These are phyloP conservation scores for Psilocybe tampanensis DNA, from an alignment of 768 basidiomycete genomes.

Conservation along the genomic window DNA sequence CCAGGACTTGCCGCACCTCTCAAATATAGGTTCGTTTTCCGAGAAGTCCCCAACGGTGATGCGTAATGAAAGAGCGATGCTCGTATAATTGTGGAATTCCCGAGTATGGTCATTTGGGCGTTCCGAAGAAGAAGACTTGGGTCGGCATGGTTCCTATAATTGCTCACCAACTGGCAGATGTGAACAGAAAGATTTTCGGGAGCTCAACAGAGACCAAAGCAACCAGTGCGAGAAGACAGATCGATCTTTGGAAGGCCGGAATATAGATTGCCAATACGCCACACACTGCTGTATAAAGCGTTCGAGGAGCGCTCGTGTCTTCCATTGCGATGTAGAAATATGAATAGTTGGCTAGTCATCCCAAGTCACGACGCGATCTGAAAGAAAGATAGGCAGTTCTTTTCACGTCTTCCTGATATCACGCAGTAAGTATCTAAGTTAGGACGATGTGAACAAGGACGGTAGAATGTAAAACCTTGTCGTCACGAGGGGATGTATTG, in stretches of 20 bases:
- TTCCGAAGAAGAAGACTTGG: no score
- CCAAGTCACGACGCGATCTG: conserved; percentile 9
- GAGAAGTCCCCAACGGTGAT: conserved; percentile 52
- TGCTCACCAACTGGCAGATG: conserved; percentile 48
- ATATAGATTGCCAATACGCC: conserved; percentile 46
- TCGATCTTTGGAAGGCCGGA: conserved; percentile 45
- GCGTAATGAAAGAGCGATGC: conserved; percentile 57
- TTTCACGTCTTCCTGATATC: conserved; percentile 53
- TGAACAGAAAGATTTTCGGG: conserved; percentile 53
- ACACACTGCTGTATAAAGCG: conserved; percentile 38
- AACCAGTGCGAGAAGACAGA: conserved; percentile 54
- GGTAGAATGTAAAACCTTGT: conserved; percentile 57
- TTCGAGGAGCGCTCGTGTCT: conserved; percentile 39
- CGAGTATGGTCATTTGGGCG: no score
- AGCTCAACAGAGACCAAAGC: conserved; percentile 58
- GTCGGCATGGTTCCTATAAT: not conserved
- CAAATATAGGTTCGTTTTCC: conserved; percentile 49
- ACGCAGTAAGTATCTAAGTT: conserved; percentile 67
- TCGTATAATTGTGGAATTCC: conserved; percentile 53
- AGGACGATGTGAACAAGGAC: conserved; percentile 67
- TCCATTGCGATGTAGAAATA: conserved; percentile 35
- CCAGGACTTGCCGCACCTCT: conserved; percentile 49
- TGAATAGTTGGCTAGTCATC: conserved; percentile 36
- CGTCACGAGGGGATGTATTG: not conserved
- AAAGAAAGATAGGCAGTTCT: conserved; percentile 10